A percentile compares a stretch with the other conserved stretches of the same genome.
Evolutionary conservation across 352 stramenopile species (phyloP).

Genomic region (Halophytophthora polymorphica): DNA sequence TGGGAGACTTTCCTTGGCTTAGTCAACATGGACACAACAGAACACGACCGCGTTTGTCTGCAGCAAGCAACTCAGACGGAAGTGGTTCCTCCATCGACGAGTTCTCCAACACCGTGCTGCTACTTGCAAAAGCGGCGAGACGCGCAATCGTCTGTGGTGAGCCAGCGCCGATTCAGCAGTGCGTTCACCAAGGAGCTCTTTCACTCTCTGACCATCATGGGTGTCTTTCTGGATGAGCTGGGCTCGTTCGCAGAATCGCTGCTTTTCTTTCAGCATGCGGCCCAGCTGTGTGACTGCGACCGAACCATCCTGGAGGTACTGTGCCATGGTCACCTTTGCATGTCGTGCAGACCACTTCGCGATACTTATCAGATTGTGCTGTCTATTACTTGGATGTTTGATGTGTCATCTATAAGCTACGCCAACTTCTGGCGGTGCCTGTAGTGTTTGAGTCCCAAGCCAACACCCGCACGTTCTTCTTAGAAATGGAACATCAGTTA

Average conservation of each 20-base stretch:
- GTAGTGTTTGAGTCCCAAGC: constrained; percentile 26
- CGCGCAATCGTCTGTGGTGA: too few relatives aligned
- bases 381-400: too few relatives aligned
- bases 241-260: constrained; percentile 46
- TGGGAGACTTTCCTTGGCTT: constrained; percentile 20
- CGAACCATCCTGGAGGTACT: constrained; percentile 35
- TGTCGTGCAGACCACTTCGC: too few relatives aligned
- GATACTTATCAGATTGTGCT: too few relatives aligned
- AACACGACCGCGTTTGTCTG: constrained; percentile 23
- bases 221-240: constrained; percentile 63
- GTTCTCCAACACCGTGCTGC: constrained; percentile 3
- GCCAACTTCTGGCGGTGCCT: constrained; percentile 24
- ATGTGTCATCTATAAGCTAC: too few relatives aligned
- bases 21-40: constrained; percentile 11
- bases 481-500: constrained; percentile 9
- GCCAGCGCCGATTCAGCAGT: constrained; percentile 31
- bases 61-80: background rate
- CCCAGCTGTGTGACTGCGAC: constrained; percentile 32
- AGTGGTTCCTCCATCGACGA: constrained; percentile 7
- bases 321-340: too few relatives aligned
- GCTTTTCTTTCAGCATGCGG: constrained; percentile 34
- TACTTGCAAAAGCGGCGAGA: too few relatives aligned
- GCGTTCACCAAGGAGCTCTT: constrained; percentile 45
- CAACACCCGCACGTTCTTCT: constrained; percentile 21
- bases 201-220: constrained; percentile 46